Conservation (phyloP, 768 basidiomycete species). For the Agaricus subrufescens region DNA sequence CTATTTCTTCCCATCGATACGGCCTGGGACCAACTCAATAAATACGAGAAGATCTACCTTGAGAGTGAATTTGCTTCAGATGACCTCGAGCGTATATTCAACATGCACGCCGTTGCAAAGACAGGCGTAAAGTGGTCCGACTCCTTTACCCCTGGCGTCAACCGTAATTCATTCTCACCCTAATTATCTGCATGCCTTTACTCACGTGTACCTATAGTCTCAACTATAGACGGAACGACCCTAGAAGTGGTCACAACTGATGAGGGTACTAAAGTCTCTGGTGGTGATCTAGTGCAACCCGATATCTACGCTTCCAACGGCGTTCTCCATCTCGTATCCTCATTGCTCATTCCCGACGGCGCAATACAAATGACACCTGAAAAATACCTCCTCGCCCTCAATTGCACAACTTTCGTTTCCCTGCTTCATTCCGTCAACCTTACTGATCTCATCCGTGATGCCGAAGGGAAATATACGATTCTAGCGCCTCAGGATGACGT, state of each 20-base stretch:
- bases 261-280: conserved; percentile 51
- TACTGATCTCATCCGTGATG: conserved; percentile 63
- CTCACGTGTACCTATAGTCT: conserved; percentile 43
- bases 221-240: conserved; percentile 59
- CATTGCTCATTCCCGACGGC: conserved; percentile 72
- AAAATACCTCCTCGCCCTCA: conserved; percentile 89
- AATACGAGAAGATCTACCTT: conserved; percentile 79
- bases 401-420: conserved; percentile 88
- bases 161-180: conserved; percentile 39
- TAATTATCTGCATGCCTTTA: conserved; percentile 3
- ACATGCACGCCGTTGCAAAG: conserved; percentile 67
- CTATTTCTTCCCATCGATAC: conserved; percentile 84
- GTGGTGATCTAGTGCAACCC: conserved; percentile 58
- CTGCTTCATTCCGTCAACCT: conserved; percentile 83
- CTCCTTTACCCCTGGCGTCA: conserved; percentile 45
- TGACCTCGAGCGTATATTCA: conserved; percentile 73
- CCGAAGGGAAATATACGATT: conserved; percentile 73
- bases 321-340: conserved; percentile 85
- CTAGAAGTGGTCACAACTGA: conserved; percentile 56
- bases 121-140: conserved; percentile 64
- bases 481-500: conserved; percentile 91
- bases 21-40: conserved; percentile 78
- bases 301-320: conserved; percentile 95
- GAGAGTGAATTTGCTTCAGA: conserved; percentile 83
- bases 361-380: conserved; percentile 84